phyloP scores from a whole-genome alignment of 2,329 filamentous ascomycete genomes.

The Aspergillus proliferans region DNA sequence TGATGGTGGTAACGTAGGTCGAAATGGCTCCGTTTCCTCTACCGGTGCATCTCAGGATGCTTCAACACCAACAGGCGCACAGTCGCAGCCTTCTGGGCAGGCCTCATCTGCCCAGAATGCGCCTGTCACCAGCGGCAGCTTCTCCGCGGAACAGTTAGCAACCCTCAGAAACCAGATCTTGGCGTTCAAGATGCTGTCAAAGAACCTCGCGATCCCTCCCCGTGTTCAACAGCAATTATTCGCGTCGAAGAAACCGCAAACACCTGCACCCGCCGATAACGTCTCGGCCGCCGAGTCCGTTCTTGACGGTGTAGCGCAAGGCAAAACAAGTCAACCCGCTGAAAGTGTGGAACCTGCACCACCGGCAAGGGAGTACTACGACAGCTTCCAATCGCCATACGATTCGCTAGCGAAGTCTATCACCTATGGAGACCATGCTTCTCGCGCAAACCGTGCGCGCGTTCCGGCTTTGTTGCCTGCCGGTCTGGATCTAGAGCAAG shows the following conservation, averaged over 20 bases:
- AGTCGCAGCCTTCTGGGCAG: constrained; percentile 14
- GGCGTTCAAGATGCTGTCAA: constrained; percentile 83
- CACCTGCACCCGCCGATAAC: constrained; percentile 32
- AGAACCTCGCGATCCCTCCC: constrained; percentile 74
- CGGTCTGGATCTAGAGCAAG: constrained; percentile 78
- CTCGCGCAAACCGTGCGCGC: constrained; percentile 68
- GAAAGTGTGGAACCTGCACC: constrained; percentile 20
- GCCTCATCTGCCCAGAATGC: constrained; percentile 23
- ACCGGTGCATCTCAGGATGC: constrained; percentile 18
- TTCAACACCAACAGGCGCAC: constrained; percentile 14
- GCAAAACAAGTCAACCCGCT: constrained; percentile 24
- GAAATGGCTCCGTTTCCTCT: constrained; percentile 31
- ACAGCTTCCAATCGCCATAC: constrained; percentile 70
- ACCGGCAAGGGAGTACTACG: constrained; percentile 49
- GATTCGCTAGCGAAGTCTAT: constrained; percentile 54
- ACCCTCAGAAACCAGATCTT: constrained; percentile 79
- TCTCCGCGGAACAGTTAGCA: constrained; percentile 71
- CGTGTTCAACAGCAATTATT: constrained; percentile 79
- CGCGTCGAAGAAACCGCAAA: constrained; percentile 44
- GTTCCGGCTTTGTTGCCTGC: constrained; percentile 84
- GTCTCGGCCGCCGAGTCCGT: constrained; percentile 27
- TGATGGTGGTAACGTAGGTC: constrained; percentile 18
- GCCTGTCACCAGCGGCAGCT: constrained; percentile 47
- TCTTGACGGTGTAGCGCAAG: constrained; percentile 35
- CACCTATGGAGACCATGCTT: constrained; percentile 71